A percentile compares a stretch with the other conserved stretches of the same genome.
phyloP scores from a whole-genome alignment of 495 filamentous ascomycete species.

The Paragyromitra xinjiangensis region DNA sequence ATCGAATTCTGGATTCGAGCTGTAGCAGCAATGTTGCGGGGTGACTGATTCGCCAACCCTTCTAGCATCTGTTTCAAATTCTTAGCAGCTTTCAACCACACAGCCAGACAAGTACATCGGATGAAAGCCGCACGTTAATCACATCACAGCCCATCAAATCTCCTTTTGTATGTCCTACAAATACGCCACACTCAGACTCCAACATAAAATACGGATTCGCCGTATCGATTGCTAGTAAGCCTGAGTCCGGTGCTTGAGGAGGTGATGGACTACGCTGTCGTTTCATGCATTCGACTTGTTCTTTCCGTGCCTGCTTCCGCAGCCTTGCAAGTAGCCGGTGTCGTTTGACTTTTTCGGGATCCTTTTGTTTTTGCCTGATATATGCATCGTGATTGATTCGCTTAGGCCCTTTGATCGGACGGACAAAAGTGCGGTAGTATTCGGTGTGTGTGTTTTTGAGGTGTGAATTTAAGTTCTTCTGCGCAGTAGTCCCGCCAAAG shows the following conservation, averaged over 20 bases:
- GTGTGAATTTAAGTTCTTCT: constrained; percentile 50
- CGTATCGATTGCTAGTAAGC: constrained; percentile 31
- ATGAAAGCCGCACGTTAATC: constrained; percentile 45
- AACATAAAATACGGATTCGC: constrained; percentile 44
- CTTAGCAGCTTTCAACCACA: constrained; percentile 34
- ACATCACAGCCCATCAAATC: constrained; percentile 45
- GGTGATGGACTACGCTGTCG: constrained; percentile 43
- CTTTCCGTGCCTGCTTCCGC: constrained; percentile 44
- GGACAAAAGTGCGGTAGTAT: constrained; percentile 44
- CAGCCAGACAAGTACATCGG: constrained; percentile 10
- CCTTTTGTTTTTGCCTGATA: constrained; percentile 48
- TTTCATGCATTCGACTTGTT: constrained; percentile 46
- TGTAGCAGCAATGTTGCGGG: constrained; percentile 13
- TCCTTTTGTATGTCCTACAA: constrained; percentile 41
- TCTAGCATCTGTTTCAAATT: constrained; percentile 38
- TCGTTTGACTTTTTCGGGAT: constrained; percentile 47
- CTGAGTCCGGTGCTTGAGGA: constrained; percentile 33
- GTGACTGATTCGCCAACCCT: constrained; percentile 24
- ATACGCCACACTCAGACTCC: constrained; percentile 43
- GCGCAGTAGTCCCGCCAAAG: constrained; percentile 45
- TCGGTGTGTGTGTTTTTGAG: constrained; percentile 46
- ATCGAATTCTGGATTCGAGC: constrained; percentile 36
- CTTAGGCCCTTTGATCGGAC: constrained; percentile 45
- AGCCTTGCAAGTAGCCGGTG: constrained; percentile 46
- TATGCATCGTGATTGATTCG: constrained; percentile 50